These are phyloP conservation scores for Nicotiana sylvestris DNA, from an alignment of 257 asterid genomes.

Conservation along the genomic window DNA sequence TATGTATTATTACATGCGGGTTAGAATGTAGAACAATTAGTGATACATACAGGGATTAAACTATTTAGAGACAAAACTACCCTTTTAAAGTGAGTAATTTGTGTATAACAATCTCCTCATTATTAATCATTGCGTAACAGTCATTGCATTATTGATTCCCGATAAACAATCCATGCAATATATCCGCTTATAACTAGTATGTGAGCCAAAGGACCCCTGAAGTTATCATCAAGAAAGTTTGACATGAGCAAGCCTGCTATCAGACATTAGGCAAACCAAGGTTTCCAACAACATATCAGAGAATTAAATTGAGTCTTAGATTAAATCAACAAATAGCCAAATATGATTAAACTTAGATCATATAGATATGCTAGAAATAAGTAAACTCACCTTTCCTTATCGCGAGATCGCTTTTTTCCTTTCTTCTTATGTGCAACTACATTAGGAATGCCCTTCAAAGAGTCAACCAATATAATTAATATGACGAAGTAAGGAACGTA, in stretches of 20 bases:
- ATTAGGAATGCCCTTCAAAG: slow-evolving; percentile 63
- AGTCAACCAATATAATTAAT: slow-evolving; percentile 18
- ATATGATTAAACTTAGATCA: not conserved
- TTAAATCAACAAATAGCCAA: not conserved
- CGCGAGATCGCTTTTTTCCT: slow-evolving; percentile 63
- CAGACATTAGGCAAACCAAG: not conserved
- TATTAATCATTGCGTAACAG: too few relatives aligned
- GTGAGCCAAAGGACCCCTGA: not conserved
- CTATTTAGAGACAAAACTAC: too few relatives aligned
- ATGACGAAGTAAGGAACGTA: slow-evolving; percentile 7
- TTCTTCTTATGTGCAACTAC: slow-evolving; percentile 72
- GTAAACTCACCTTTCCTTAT: slow-evolving; percentile 68
- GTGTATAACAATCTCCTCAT: too few relatives aligned
- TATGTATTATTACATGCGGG: too few relatives aligned
- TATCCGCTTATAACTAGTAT: too few relatives aligned
- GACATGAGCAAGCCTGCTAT: not conserved
- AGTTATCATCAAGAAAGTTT: not conserved
- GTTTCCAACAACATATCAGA: not conserved
- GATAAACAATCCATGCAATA: too few relatives aligned
- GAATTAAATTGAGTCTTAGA: not conserved
- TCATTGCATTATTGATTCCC: too few relatives aligned
- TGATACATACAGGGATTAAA: too few relatives aligned
- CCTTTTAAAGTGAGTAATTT: too few relatives aligned
- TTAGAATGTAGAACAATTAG: too few relatives aligned
- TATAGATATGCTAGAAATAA: not conserved